Base-by-base conservation (phyloP, 495 filamentous ascomycete genomes). In the Penicillium bovifimosum region DNA sequence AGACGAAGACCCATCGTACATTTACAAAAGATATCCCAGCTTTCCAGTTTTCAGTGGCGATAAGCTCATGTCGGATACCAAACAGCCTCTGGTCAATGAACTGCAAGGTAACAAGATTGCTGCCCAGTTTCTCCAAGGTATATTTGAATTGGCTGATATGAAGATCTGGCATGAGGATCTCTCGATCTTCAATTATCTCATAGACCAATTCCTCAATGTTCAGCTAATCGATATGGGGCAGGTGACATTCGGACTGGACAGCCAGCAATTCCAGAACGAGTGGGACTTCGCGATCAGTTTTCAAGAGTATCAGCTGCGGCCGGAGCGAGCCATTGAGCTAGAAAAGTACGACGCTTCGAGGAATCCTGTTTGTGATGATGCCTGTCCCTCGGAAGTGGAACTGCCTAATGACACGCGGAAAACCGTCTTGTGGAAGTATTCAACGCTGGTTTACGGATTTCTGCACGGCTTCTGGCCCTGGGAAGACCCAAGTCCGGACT, bases 401-500 rank as follows among this genome's bases (percentile, higher is more conserved):
- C 49, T 58, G 8, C 35, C 35, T 4, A 28, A 48, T 31, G 57
- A 69, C 33, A 0, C 27, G 0, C 60, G 62, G 1, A 13, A 49
- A 5, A 26, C 33, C 9, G 14, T 32, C 10, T 3, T 65, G 20
- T 67, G 64, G 66, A 61, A 60, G 32, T 59, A 58, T 27, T 62
- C 56, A 16, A 46, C 53, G 1, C 36, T 60, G 1, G 40, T 58
- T 11, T 65, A 60, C 50, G 58, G 59, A 0, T 48, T 67, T 24
- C 45, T 67, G 0, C 64, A 67, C 35, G 64, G 62, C 4, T 63
- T 47, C 45, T 57, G 54, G 44, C 62, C 66, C 10, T 69, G 66
- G 64, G 61, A 65, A 11, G 31, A 55, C 14, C 47, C 32, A 17
- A 27, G 47, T 9, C 34, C 50, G 2, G 34, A 16, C 31, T 32